Conservation (phyloP, 2,329 filamentous ascomycete species). For the Amesomyces nigricolor region DNA sequence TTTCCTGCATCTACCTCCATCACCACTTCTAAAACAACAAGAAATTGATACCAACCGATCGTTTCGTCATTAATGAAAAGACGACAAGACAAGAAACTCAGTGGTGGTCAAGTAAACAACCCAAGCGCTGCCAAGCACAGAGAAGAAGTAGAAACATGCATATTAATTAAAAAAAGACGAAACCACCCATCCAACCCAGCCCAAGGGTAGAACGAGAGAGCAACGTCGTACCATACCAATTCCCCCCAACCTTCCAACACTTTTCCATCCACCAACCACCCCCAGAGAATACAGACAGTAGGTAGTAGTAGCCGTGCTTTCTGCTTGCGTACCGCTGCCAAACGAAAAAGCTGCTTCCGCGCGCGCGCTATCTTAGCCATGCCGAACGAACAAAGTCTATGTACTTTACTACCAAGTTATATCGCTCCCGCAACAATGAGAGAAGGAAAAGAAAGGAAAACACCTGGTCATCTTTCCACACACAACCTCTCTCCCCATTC, state of each 20-base stretch:
- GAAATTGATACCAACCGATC: conserved; percentile 7
- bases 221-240: too few relatives aligned
- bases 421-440: not conserved
- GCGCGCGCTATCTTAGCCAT: not conserved
- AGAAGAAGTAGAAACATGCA: too few relatives aligned
- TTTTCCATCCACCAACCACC: too few relatives aligned
- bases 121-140: too few relatives aligned
- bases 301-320: too few relatives aligned
- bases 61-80: not conserved
- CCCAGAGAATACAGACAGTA: too few relatives aligned
- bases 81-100: not conserved
- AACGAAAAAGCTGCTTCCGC: conserved; percentile 4
- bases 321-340: not conserved
- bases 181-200: too few relatives aligned
- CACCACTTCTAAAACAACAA: too few relatives aligned
- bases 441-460: conserved; percentile 1
- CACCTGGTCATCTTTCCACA: conserved; percentile 6
- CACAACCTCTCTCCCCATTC: too few relatives aligned
- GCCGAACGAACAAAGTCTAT: conserved; percentile 8
- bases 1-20: not conserved
- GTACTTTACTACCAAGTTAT: conserved; percentile 1
- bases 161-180: too few relatives aligned
- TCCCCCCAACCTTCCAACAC: too few relatives aligned
- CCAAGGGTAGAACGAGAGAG: too few relatives aligned
- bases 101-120: not conserved